Evolutionary conservation across 805 yeast genomes (phyloP), one percentile per base, ranked within the genome.

Genomic region (Cyberlindnera euphorbiiphila): DNA sequence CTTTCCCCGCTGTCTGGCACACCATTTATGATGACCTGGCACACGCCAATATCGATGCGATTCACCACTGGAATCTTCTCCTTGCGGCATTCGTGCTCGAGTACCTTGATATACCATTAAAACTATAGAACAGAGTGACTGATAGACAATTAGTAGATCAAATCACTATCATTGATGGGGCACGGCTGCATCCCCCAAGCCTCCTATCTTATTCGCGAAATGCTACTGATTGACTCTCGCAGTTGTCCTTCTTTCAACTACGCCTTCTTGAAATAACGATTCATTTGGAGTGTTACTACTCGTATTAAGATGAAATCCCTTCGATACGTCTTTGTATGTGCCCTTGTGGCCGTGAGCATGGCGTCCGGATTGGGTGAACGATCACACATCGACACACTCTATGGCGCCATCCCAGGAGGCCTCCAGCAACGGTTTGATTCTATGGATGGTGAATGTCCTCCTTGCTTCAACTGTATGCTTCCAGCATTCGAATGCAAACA

Each of bases 381-480:
- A n/a, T n/a, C n/a, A n/a, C n/a, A n/a, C 4, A 15, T 18, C 14
- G 40, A 36, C 6, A 37, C 46, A 7, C 43, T 46, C 2, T 43
- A 43, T 28, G 45, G 36, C 14, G 23, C 48, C 4, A 22, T 35
- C 9, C 22, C 41, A 2, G 10, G 20, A 4, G 39, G 23, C 5
- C 22, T 16, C 4, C 30, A 18, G 6, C 16, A 9, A 3, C 36
- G 14, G 13, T 33, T 33, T 12, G 39, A 20, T 14, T 20, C 34
- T 12, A 47, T 29, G 11, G 40, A 41, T 6, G 53, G 68, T 9
- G 67, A 72, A 34, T 85, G 95, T 53, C 95, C 95, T 0, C 95
- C 95, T 0, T 85, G 97, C 54, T 93, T 93, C 74, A 91, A 93
- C 61, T 93, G 98, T 66, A 84, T 87, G 70, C 69, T 88, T 10